Conservation (phyloP, 73 alveolate genomes). For the Tetrahymena elliotti region DNA sequence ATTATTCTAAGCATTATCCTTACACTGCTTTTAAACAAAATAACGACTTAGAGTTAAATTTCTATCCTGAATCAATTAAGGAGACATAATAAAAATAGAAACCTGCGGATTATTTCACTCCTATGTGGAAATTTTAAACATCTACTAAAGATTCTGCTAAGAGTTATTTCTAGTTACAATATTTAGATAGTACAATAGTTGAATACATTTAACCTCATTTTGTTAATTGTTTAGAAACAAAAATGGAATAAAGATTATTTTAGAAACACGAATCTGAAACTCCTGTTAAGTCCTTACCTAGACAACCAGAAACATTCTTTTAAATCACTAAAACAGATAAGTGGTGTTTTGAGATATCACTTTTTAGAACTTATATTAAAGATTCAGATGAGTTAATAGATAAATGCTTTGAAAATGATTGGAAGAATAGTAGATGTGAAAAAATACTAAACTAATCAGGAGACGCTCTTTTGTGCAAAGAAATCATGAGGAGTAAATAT, state of each 20-base stretch:
- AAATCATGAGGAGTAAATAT: neutral
- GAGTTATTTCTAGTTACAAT: neutral
- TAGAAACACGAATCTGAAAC: neutral
- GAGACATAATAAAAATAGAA: neutral
- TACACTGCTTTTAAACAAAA: neutral
- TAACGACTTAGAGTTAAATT: neutral
- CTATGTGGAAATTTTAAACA: neutral
- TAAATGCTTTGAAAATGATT: conserved; percentile 82
- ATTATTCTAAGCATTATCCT: neutral
- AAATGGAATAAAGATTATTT: neutral
- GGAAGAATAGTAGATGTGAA: conserved; percentile 35
- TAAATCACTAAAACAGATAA: neutral
- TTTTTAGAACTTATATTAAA: conserved; percentile 53
- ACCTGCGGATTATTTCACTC: neutral
- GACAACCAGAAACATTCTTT: neutral
- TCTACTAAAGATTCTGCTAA: neutral
- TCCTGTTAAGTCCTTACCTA: neutral
- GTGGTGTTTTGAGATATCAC: conserved; percentile 51
- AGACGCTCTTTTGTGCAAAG: neutral
- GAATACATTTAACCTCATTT: neutral
- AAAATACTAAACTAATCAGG: neutral
- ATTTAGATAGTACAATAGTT: neutral
- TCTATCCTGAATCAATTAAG: neutral
- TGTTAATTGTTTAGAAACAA: neutral
- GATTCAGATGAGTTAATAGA: conserved; percentile 56